A percentile compares a stretch with the other conserved stretches of the same genome.
Conservation (phyloP, 768 basidiomycete genomes). For the Tricholoma flavovirens region DNA sequence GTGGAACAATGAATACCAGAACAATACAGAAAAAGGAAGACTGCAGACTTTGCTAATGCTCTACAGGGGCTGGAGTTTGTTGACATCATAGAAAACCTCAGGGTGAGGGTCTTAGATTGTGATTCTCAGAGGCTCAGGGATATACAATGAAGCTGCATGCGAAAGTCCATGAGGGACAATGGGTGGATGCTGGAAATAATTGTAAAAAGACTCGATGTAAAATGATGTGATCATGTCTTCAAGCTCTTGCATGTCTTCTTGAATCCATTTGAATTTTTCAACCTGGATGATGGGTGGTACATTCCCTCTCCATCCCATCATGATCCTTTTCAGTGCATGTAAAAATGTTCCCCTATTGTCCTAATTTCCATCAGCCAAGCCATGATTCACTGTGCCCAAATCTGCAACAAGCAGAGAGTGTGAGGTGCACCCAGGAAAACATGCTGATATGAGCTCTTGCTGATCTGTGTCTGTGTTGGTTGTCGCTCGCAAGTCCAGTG, state of each 20-base stretch:
- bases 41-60: neutral
- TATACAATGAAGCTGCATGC: neutral
- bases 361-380: constrained; percentile 1
- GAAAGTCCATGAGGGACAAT: constrained; percentile 7
- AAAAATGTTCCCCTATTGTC: constrained; percentile 1
- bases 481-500: constrained; percentile 7
- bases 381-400: constrained; percentile 6
- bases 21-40: neutral
- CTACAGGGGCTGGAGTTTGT: neutral
- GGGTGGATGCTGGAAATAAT: constrained; percentile 7
- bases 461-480: neutral
- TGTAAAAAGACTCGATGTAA: constrained; percentile 8
- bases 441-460: constrained; percentile 1
- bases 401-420: constrained; percentile 1
- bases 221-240: constrained; percentile 1
- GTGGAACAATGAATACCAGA: neutral
- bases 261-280: neutral
- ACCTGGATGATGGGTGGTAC: neutral
- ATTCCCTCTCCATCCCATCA: constrained; percentile 6
- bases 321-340: constrained; percentile 3
- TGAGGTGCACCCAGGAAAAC: constrained; percentile 3
- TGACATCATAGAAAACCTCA: constrained; percentile 3
- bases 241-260: constrained; percentile 1
- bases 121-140: neutral
- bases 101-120: constrained; percentile 1